phyloP scores from a whole-genome alignment of 2,329 filamentous ascomycete genomes.

The Cordyceps pruinosa region DNA sequence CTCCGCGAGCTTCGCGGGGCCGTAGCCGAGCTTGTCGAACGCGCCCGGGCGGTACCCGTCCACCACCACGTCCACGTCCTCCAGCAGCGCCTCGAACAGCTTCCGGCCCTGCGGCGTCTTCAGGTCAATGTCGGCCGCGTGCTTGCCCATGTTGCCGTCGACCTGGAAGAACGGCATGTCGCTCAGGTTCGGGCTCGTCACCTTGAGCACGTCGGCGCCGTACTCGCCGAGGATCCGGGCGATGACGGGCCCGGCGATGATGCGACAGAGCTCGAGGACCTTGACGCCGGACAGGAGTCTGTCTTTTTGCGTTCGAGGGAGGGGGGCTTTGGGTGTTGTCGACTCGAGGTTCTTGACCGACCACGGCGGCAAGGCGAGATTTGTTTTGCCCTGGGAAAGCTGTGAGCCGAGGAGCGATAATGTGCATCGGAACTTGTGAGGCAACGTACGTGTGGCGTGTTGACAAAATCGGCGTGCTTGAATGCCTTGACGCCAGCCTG shows the following conservation, averaged over 20 bases:
- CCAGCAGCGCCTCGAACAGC: conserved; percentile 52
- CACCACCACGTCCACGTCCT: conserved; percentile 56
- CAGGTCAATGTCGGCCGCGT: conserved; percentile 56
- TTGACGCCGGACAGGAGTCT: conserved; percentile 53
- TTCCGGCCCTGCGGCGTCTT: conserved; percentile 45
- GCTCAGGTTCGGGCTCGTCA: conserved; percentile 60
- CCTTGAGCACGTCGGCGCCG: conserved; percentile 66
- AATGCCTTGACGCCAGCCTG: conserved; percentile 56
- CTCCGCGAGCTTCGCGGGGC: conserved; percentile 45
- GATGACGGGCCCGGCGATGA: conserved; percentile 70
- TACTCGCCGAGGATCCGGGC: conserved; percentile 66
- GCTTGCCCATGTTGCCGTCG: conserved; percentile 66
- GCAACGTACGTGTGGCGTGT: conserved; percentile 37
- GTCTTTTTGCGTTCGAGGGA: conserved; percentile 21
- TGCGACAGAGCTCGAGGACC: conserved; percentile 67
- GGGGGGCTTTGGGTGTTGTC: conserved; percentile 39
- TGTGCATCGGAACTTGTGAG: neutral
- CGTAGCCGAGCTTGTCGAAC: conserved; percentile 57
- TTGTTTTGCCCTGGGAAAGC: conserved; percentile 36
- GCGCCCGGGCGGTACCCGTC: conserved; percentile 65
- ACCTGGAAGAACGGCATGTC: conserved; percentile 69
- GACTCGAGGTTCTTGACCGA: conserved; percentile 44
- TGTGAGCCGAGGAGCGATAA: conserved; percentile 17
- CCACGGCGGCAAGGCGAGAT: conserved; percentile 37
- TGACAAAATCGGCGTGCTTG: conserved; percentile 52